Evolutionary conservation across 805 yeast genomes (phyloP).

Genomic region (Candida maltosa): DNA sequence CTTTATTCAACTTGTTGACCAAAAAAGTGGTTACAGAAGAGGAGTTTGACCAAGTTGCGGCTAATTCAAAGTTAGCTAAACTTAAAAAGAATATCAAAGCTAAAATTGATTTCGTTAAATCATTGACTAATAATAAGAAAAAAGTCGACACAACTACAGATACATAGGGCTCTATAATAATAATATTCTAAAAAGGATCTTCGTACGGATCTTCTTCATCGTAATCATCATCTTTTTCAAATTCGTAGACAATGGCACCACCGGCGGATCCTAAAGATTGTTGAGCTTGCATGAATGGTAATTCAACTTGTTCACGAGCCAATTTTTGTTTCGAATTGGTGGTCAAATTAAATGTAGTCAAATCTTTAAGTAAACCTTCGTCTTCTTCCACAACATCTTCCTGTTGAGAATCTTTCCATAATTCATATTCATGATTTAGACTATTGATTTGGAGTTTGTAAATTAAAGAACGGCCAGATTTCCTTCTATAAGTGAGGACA

Average conservation of each 20-base stretch:
- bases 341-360: slow-evolving; percentile 84
- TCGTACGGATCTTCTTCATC: slow-evolving; percentile 98
- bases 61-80: slow-evolving; percentile 13
- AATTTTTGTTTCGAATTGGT: slow-evolving; percentile 71
- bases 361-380: slow-evolving; percentile 56
- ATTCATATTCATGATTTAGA: slow-evolving; percentile 37
- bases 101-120: slow-evolving; percentile 1
- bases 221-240: slow-evolving; percentile 94
- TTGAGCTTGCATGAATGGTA: slow-evolving; percentile 92
- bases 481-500: slow-evolving; percentile 65
- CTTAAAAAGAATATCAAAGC: slow-evolving; percentile 9
- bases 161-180: too few relatives aligned
- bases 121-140: too few relatives aligned
- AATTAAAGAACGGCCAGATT: slow-evolving; percentile 74
- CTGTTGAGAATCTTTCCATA: slow-evolving; percentile 17
- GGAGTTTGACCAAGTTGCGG: slow-evolving; percentile 35
- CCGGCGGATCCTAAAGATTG: slow-evolving; percentile 56
- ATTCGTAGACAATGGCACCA: slow-evolving; percentile 94
- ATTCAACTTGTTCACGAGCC: slow-evolving; percentile 80
- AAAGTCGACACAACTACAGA: too few relatives aligned
- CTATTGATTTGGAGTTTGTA: slow-evolving; percentile 56
- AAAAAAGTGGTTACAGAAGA: slow-evolving; percentile 75
- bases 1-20: slow-evolving; percentile 72
- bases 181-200: slow-evolving; percentile 70
- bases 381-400: slow-evolving; percentile 37